These are phyloP conservation scores for Ceratobasidium sp. DNA, from an alignment of 1,284 basidiomycete species.

Conservation along the genomic window DNA sequence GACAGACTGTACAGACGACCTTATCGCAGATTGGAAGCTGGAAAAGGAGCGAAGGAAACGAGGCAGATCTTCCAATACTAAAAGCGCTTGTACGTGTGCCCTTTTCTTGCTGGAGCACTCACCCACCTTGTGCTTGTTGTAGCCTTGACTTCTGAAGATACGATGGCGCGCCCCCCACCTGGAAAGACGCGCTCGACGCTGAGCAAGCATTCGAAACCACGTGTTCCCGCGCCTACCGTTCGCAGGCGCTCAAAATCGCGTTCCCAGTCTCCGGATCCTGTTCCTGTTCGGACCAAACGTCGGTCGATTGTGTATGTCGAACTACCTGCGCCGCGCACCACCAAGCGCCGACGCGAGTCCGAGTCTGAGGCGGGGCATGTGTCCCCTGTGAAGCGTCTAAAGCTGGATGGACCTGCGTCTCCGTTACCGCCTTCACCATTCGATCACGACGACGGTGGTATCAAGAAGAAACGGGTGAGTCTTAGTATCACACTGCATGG, in stretches of 20 bases:
- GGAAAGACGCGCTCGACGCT: too few species aligned
- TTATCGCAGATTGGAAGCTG: constrained; percentile 44
- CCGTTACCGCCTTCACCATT: constrained; percentile 29
- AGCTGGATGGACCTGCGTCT: constrained; percentile 21
- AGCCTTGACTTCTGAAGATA: too few species aligned
- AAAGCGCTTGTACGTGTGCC: constrained; percentile 16
- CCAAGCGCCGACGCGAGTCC: constrained; percentile 29
- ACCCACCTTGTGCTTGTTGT: too few species aligned
- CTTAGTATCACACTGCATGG: not conserved
- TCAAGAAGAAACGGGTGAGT: constrained; percentile 25
- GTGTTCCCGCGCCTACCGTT: too few species aligned
- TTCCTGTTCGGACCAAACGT: too few species aligned
- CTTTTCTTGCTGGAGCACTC: not conserved
- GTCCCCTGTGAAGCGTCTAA: constrained; percentile 25
- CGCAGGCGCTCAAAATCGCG: too few species aligned
- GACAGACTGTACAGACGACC: constrained; percentile 41
- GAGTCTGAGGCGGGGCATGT: not conserved
- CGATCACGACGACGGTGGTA: constrained; percentile 32
- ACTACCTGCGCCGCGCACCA: not conserved
- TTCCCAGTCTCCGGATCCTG: too few species aligned
- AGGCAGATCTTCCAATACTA: not conserved
- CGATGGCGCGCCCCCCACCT: too few species aligned
- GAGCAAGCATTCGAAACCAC: too few species aligned
- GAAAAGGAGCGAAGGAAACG: constrained; percentile 35
- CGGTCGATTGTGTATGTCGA: not conserved